phyloP scores from a whole-genome alignment of 805 yeast genomes.

The Kregervanrija pseudodelftensis region DNA sequence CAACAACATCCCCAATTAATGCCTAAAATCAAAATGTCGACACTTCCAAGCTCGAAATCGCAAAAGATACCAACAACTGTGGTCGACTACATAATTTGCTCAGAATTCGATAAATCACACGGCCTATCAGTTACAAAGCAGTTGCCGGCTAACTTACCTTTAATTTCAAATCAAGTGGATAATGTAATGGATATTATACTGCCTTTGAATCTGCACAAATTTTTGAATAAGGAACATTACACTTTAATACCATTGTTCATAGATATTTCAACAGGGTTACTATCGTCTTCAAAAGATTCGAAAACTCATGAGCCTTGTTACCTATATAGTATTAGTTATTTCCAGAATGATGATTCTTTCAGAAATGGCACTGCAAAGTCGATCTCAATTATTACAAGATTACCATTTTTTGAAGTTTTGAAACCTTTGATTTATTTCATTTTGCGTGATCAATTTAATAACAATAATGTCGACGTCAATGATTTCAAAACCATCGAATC shows the following conservation, averaged over 20 bases:
- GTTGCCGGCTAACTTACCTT: constrained; percentile 49
- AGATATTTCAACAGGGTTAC: constrained; percentile 11
- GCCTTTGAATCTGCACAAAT: constrained; percentile 34
- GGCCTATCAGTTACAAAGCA: constrained; percentile 65
- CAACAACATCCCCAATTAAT: too few relatives aligned
- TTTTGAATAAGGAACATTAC: constrained; percentile 46
- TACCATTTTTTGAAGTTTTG: constrained; percentile 39
- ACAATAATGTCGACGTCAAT: constrained; percentile 4
- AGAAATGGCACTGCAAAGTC: constrained; percentile 39
- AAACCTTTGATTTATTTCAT: constrained; percentile 41
- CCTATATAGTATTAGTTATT: constrained; percentile 24
- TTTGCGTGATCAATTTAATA: constrained; percentile 34
- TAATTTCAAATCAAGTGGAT: constrained; percentile 53
- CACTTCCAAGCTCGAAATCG: neutral
- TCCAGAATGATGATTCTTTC: constrained; percentile 23
- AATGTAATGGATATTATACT: constrained; percentile 17
- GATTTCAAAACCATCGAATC: constrained; percentile 7
- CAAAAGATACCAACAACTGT: constrained; percentile 1
- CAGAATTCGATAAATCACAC: constrained; percentile 72
- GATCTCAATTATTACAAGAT: constrained; percentile 37
- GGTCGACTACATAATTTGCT: constrained; percentile 38
- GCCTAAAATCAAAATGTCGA: neutral
- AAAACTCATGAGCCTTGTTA: constrained; percentile 12
- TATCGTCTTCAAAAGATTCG: constrained; percentile 13
- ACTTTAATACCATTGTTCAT: constrained; percentile 47